A percentile compares a stretch with the other conserved stretches of the same genome.
Conservation (phyloP, 163 green algal genomes). For the Volvox carteri region DNA sequence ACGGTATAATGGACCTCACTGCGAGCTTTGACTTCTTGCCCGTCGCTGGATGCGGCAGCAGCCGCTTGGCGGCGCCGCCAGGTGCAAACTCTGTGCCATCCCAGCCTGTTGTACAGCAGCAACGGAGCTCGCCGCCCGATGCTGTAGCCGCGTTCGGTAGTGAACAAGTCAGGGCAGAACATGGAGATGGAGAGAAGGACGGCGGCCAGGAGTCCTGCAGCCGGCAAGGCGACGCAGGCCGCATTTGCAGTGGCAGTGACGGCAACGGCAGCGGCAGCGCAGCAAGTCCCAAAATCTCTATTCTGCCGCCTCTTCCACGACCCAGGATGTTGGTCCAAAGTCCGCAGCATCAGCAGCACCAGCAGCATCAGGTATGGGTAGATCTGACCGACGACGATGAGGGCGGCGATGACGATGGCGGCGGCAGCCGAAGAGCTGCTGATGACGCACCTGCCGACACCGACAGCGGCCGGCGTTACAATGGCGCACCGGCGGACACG, state of each 20-base stretch:
- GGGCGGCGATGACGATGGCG: not conserved
- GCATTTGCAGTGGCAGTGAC: not conserved
- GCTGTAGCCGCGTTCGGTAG: no score
- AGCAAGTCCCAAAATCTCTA: not conserved
- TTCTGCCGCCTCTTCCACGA: not conserved
- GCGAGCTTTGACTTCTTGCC: conserved; percentile 12
- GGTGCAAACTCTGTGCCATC: no score
- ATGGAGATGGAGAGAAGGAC: not conserved
- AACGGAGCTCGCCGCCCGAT: no score
- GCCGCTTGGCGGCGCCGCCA: no score
- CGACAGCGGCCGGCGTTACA: no score
- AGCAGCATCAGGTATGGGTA: not conserved
- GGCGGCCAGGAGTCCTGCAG: not conserved
- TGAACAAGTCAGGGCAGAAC: no score
- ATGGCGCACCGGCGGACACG: no score
- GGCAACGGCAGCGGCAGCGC: not conserved
- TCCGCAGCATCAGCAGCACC: no score
- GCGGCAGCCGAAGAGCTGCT: no score
- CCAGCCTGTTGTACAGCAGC: no score
- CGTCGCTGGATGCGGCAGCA: no score
- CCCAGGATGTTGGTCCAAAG: not conserved
- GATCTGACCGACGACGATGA: not conserved
- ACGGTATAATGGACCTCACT: not conserved
- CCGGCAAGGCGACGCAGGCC: not conserved
- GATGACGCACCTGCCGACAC: no score